Percentiles rank a stretch among this genome's conserved stretches.
Conservation (phyloP, 73 alveolate species). For the Tetrahymena malaccensis region DNA sequence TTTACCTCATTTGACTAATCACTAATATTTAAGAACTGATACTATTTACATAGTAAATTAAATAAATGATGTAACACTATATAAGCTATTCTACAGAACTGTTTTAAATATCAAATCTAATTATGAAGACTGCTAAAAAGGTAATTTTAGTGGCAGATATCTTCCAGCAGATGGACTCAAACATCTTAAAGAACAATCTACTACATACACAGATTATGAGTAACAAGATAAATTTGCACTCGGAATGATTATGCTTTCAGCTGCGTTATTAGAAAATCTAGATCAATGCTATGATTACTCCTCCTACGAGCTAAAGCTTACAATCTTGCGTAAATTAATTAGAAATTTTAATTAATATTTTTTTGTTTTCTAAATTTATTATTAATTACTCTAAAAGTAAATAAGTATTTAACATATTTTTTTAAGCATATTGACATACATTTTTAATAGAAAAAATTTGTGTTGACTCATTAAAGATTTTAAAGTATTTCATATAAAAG, state of each 20-base stretch:
- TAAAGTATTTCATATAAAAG: too few relatives aligned
- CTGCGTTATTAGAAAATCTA: background rate
- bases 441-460: too few relatives aligned
- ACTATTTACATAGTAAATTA: background rate
- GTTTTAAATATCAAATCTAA: background rate
- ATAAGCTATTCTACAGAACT: background rate
- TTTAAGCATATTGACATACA: too few relatives aligned
- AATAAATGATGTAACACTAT: background rate
- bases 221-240: background rate
- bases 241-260: background rate
- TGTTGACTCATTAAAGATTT: too few relatives aligned
- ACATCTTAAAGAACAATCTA: background rate
- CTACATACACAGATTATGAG: background rate
- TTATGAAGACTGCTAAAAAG: background rate
- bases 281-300: background rate
- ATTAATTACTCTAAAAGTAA: too few relatives aligned
- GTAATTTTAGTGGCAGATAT: background rate
- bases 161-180: background rate
- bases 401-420: too few relatives aligned
- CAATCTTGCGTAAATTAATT: background rate
- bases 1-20: background rate
- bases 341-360: background rate
- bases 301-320: background rate
- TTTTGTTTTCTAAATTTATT: too few relatives aligned
- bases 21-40: background rate